Evolutionary conservation across 2,329 filamentous ascomycete species (phyloP), one percentile per base, ranked within the genome.

Genomic region (Neonectria ditissima): DNA sequence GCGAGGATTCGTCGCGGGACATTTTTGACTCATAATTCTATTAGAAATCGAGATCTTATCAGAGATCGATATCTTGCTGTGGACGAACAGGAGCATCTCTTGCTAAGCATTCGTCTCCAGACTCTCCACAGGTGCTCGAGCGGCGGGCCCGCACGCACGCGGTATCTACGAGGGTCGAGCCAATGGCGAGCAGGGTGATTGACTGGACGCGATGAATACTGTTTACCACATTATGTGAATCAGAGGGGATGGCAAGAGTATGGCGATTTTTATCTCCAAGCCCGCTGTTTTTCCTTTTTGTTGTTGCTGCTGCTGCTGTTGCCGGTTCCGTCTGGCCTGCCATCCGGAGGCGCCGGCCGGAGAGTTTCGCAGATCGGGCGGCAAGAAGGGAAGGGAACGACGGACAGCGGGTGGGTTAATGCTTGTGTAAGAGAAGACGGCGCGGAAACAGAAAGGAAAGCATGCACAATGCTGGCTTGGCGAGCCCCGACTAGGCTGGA

Each of bases 41-140:
- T 62, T 62, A 62, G 54, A 62, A 62, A 57, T 62, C n/a, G 54
- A 62, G 54, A 62, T 62, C 47, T 32, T 54, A 57, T 62, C 59
- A 62, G 54, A 57, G 59, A 62, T 62, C 54, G 54, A 48, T 62
- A 58, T 58, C 59, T 53, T 47, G 39, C 39, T 28, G 22, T 24
- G 32, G 39, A 32, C 47, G 47, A 50, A 32, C 47, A 30, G 32
- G 47, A 50, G 47, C 4, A 34, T 50, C 26, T 48, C 26, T 41
- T 13, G 44, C 30, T 50, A 34, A 22, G 43, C 26, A 28, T 26
- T 54, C 18, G 43, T 47, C 59, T 57, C 59, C 47, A 47, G 22
- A 32, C 47, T 53, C 37, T 44, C 32, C 54, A 57, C 44, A 57
- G 14, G 22, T 30, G n/a, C 26, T 28, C 26, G 39, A 60, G 55